These are phyloP conservation scores for Backusella sp. DNA, from an alignment of 192 early-diverging fungal genomes.

Conservation along the genomic window DNA sequence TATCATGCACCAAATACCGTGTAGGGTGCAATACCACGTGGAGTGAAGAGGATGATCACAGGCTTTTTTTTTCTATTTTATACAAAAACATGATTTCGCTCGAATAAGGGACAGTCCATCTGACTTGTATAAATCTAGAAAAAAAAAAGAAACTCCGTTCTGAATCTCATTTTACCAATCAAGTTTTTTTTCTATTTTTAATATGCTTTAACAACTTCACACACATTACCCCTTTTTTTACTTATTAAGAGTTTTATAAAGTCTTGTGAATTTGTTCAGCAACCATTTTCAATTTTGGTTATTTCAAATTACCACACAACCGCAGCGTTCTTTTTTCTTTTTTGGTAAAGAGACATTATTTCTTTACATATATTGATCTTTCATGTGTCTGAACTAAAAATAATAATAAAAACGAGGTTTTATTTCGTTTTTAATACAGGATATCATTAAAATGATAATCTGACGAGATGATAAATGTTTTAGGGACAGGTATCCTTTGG, in stretches of 20 bases:
- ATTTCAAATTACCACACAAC: neutral
- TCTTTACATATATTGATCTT: neutral
- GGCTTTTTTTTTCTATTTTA: neutral
- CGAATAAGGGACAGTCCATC: neutral
- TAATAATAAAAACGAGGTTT: neutral
- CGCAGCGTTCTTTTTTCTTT: neutral
- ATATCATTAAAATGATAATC: neutral
- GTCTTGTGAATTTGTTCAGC: neutral
- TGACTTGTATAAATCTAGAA: neutral
- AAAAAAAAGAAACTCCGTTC: neutral
- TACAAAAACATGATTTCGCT: neutral
- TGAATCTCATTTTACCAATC: neutral
- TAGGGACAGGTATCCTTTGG: too few species aligned
- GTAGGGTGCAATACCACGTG: neutral
- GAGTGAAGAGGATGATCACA: neutral
- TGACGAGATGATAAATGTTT: too few species aligned
- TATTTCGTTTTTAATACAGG: neutral
- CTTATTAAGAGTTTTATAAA: neutral
- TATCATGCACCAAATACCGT: neutral
- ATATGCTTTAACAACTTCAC: neutral
- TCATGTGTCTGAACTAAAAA: neutral
- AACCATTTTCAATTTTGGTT: neutral
- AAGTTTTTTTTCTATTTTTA: slow-evolving; percentile 1
- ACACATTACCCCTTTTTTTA: neutral
- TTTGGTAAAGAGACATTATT: neutral